Evolutionary conservation across 345 rosid genomes (phyloP), one percentile per base, ranked within the genome.

Genomic region (Erysimum cheiranthoides): DNA sequence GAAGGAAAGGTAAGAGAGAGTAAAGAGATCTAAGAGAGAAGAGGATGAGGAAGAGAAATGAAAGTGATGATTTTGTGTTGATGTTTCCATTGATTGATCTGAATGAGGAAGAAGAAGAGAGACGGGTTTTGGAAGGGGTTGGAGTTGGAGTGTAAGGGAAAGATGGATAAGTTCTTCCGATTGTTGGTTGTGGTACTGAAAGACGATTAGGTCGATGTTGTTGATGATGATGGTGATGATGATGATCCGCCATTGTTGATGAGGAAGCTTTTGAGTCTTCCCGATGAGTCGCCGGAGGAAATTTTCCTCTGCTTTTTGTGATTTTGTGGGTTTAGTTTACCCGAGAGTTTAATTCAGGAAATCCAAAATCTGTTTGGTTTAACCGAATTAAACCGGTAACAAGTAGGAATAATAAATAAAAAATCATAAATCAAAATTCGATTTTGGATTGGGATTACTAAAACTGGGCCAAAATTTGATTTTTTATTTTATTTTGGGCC

Each of bases 131-230:
- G 10, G 96, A 89, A 10, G 95, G 89, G 0, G 95, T 90, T 14
- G 96, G 80, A 8, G 89, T 85, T 10, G 97, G 98, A 39, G 97
- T 81, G 34, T 92, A 81, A 0, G 83, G 79, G 77, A 79, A 84
- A 12, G 61, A 21, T 8, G 87, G 89, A 61, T 89, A 85, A 11
- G 84, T 38, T 79, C 83, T 75, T 34, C 78, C 39, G 59, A 70
- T 4, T 59, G 78, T 46, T 12, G 51, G 87, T 12, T 77, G 67
- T 18, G 97, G 96, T 13, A 91, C 31, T 10, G 92, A 83, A 14
- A 93, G 79, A 61, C 96, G 96, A 54, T 86, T 78, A 5, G 93
- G 97, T 50, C 90, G 93, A 76, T 84, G 89, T 51, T 82, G 91
- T 0, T 74, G 93, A 39, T 80, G 90, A 65, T 78, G 90, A 42